phyloP scores from a whole-genome alignment of 306 rosid genomes.

The Pyrus communis region DNA sequence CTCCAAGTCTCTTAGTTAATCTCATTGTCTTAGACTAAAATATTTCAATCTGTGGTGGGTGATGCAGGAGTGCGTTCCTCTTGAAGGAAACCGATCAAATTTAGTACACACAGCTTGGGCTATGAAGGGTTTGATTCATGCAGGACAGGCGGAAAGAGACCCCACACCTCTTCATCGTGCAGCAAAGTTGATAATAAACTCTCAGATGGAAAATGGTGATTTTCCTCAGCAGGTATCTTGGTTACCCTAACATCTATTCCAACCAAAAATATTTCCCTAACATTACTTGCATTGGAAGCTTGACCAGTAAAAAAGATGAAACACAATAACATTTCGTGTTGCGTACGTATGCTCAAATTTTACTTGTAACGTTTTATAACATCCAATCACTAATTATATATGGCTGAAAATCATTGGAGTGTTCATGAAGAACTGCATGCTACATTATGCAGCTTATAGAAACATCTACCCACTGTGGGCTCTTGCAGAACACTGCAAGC shows the following conservation, averaged over 20 bases:
- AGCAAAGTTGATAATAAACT: slow-evolving; percentile 46
- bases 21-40: too few species aligned
- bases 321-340: not conserved
- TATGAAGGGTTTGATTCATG: slow-evolving; percentile 32
- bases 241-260: too few species aligned
- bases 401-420: slow-evolving; percentile 50
- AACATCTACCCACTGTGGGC: slow-evolving; percentile 59
- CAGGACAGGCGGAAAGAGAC: slow-evolving; percentile 49
- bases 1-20: too few species aligned
- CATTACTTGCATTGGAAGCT: too few species aligned
- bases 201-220: slow-evolving; percentile 55
- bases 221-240: slow-evolving; percentile 34
- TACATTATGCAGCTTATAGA: slow-evolving; percentile 60
- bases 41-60: too few species aligned
- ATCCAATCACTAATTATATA: not conserved
- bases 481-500: slow-evolving; percentile 50
- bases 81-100: too few species aligned
- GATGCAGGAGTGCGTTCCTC: too few species aligned
- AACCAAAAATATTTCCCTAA: too few species aligned
- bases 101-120: slow-evolving; percentile 43
- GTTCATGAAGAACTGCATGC: slow-evolving; percentile 50
- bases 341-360: too few species aligned
- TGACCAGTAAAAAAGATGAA: too few species aligned
- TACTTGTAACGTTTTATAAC: too few species aligned
- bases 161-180: slow-evolving; percentile 52